Base-by-base conservation (phyloP, 352 stramenopile genomes). In the Globisporangium perplexum region DNA sequence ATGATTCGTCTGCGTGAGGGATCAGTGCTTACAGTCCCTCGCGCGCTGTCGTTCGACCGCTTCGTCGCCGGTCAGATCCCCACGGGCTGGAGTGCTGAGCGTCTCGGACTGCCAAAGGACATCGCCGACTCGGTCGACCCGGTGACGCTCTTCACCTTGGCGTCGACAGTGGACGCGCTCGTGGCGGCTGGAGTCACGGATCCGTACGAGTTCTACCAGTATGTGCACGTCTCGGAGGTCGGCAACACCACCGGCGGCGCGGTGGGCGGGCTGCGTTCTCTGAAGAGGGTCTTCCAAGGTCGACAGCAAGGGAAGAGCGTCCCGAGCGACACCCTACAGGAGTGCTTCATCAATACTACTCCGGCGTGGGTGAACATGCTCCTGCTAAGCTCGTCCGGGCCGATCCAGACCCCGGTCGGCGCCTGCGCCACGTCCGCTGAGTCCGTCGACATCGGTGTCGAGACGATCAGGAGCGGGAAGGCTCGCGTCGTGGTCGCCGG, bases 171-270 rank as follows among this genome's bases (percentile, higher is more conserved):
- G 63, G 86, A 96, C 31, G 71, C 86, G 6, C 80, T 96, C n/a
- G 72, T 95, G 14, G 57, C 65, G 5, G 76, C 79, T 10, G 85
- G 86, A 63, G 62, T 96, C 59, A 93, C 83, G 2, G 85, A 96
- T 45, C 86, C 86, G 50, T 96, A 96, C 64, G 85, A 96, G 71
- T 91, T 96, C 52, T 96, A 96, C 69, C 74, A 94, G 64, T 95
- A 96, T 62, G 81, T 95, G 15, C 86, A 96, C 65, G 86, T 96
- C 1, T 90, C 79, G 24, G 83, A 93, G 57, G 61, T 96, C 30
- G 86, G 86, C 17, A 95, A 95, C 72, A 90, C 77, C 7, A 90
- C 82, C 0, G 86, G 86, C 42, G 84, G 85, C 54, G 84, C 79
- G 31, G 87, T 94, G 70, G 84, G 86, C 47, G 86, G 86, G 28